Evolutionary conservation across 805 yeast genomes (phyloP), one percentile per base, ranked within the genome.

Genomic region (Candida michaelii): DNA sequence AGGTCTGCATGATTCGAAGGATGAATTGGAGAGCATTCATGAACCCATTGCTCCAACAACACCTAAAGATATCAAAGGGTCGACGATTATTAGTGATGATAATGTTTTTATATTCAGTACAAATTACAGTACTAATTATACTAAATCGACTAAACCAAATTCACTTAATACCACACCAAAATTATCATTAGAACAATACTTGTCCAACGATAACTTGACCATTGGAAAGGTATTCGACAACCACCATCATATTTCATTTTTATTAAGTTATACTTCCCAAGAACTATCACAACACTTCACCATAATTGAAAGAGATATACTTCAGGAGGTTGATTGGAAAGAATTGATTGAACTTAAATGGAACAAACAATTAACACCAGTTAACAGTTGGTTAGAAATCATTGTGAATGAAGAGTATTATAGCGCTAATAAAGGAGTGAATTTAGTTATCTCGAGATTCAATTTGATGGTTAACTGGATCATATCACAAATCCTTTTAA

Each of bases 391-490:
- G 99, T 65, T 89, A 19, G 84, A 80, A 48, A 72, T 87, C 25
- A 68, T 90, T 42, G 76, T 82, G 16, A 78, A 80, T 59, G 76
- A 79, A 52, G 59, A 58, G 18, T 69, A 68, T 50, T 69, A 60
- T 49, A 66, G 69, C 52, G 58, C 66, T 24, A 62, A 77, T 56
- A 60, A 82, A n/a, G 97, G 97, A 0, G 81, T 89, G 27, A 88
- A 87, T 48, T 65, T 91, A 36, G 89, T 88, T 10, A 82, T 89
- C 30, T 76, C 95, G 0, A 71, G 99, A 46, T 93, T 90, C 71
- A 90, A 91, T 57, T 66, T 91, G 45, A 82, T 87, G 68, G 90
- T 87, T 5, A 88, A 87, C 53, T 91, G 98, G 98, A 82, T 90
- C 30, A 80, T 87, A 25, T 87, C 96, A 0, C 97, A 91, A 65